Percentiles rank a stretch among this genome's conserved stretches.
Evolutionary conservation across 179 eudicot species (phyloP).

Genomic region (Sideroxylon spinosum): DNA sequence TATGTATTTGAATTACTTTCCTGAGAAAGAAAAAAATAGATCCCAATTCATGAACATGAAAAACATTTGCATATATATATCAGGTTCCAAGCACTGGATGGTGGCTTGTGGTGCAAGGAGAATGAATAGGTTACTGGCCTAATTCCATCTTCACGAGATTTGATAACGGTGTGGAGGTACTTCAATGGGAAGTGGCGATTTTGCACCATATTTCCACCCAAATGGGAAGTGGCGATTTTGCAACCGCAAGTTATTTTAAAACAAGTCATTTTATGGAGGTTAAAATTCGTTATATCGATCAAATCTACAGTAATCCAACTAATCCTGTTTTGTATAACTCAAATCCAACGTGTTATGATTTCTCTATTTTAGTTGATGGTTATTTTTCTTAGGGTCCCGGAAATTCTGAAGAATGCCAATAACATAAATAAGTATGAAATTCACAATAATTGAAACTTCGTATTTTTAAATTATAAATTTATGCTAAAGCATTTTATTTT

Average conservation of each 20-base stretch:
- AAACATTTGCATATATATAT: too few species aligned
- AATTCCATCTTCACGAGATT: too few species aligned
- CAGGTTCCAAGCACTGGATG: too few species aligned
- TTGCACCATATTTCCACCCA: conserved; percentile 1
- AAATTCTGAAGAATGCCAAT: background rate
- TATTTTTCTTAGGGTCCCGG: conserved; percentile 4
- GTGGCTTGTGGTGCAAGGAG: too few species aligned
- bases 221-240: conserved; percentile 10
- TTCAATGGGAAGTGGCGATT: background rate
- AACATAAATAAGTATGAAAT: background rate
- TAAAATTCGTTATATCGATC: background rate
- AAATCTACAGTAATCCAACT: background rate
- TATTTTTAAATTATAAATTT: too few species aligned
- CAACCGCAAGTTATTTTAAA: background rate
- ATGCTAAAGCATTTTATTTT: too few species aligned
- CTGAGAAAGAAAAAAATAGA: too few species aligned
- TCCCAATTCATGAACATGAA: too few species aligned
- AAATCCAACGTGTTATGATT: background rate
- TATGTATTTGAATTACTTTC: too few species aligned
- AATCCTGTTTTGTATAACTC: background rate
- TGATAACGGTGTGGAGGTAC: background rate
- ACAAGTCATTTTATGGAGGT: background rate
- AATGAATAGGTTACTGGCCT: too few species aligned
- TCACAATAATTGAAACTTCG: too few species aligned
- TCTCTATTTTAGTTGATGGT: background rate